Conservation (phyloP, 371 early-diverging fungal genomes). For the Lichtheimia ramosa region DNA sequence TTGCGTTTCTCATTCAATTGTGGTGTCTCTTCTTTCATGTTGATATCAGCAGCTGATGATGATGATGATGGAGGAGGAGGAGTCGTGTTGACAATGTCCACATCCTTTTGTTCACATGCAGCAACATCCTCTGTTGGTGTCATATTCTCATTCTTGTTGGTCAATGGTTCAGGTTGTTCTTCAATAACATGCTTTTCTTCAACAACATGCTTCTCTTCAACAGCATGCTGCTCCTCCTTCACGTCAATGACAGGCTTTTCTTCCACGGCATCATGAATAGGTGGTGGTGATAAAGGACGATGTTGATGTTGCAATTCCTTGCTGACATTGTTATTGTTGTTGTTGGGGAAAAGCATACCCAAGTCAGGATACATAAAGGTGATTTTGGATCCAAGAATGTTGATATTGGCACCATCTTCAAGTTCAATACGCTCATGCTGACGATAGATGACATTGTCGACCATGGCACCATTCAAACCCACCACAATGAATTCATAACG, state of each 20-base stretch:
- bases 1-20: background rate
- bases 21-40: background rate
- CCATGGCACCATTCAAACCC: slow-evolving; percentile 54
- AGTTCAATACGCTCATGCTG: slow-evolving; percentile 34
- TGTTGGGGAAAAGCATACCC: background rate
- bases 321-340: background rate
- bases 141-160: background rate
- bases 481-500: slow-evolving; percentile 52
- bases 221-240: background rate
- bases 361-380: slow-evolving; percentile 12
- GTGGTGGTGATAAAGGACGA: background rate
- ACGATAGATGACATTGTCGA: slow-evolving; percentile 33
- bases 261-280: background rate
- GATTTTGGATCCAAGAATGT: slow-evolving; percentile 33
- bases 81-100: background rate
- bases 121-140: no score
- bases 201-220: background rate
- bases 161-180: background rate
- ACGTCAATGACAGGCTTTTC: background rate
- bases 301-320: background rate
- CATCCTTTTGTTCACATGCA: background rate
- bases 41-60: background rate
- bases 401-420: slow-evolving; percentile 32
- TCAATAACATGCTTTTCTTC: slow-evolving; percentile 1
- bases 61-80: background rate